Percentiles rank a stretch among this genome's conserved stretches.
phyloP scores from a whole-genome alignment of 331 rosid genomes.

The Ulmus americana region DNA sequence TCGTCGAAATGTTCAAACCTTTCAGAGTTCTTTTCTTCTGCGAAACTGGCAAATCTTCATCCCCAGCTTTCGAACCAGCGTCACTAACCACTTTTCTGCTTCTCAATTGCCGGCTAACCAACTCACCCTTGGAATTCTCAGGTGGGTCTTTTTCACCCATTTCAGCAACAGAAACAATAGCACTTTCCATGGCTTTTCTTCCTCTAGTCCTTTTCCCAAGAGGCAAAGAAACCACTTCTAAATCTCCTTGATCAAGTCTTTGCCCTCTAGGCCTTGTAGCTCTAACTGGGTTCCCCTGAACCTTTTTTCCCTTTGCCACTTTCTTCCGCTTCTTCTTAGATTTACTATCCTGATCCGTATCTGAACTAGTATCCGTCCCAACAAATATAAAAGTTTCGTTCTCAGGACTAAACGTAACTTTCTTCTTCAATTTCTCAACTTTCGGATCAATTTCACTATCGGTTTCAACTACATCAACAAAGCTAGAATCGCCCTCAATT shows the following conservation, averaged over 20 bases:
- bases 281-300: not conserved
- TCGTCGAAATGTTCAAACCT: slow-evolving; percentile 6
- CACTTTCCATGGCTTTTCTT: not conserved
- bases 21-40: not conserved
- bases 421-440: slow-evolving; percentile 10
- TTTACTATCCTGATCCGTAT: slow-evolving; percentile 5
- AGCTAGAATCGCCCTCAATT: not conserved
- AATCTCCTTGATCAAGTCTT: slow-evolving; percentile 2
- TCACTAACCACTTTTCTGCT: slow-evolving; percentile 4
- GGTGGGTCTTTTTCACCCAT: not conserved
- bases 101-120: slow-evolving; percentile 8
- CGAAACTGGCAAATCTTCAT: slow-evolving; percentile 1
- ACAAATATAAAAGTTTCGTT: slow-evolving; percentile 25
- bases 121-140: not conserved
- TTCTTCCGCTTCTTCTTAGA: slow-evolving; percentile 10
- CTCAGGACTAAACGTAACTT: slow-evolving; percentile 33
- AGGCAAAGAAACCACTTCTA: not conserved
- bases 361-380: slow-evolving; percentile 20
- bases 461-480: slow-evolving; percentile 1
- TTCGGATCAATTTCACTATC: slow-evolving; percentile 10
- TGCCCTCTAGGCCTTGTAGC: slow-evolving; percentile 16
- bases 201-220: not conserved
- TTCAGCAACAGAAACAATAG: slow-evolving; percentile 5
- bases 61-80: slow-evolving; percentile 7
- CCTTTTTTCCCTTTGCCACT: not conserved